phyloP scores from a whole-genome alignment of 2,329 filamentous ascomycete species.

The Fusarium miscanthi region DNA sequence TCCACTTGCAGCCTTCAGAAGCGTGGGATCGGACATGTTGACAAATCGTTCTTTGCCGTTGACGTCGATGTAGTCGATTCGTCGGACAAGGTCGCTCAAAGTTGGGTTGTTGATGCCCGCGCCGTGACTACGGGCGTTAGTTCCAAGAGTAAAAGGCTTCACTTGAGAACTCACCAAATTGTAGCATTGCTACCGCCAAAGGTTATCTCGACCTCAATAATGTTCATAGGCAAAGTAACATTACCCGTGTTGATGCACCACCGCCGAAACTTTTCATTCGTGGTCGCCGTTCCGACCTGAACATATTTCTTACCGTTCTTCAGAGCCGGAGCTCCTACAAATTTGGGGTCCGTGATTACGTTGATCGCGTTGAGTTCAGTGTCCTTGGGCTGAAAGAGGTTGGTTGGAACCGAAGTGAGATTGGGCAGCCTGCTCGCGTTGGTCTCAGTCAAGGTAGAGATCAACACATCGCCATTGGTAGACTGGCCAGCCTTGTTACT shows the following conservation, averaged over 20 bases:
- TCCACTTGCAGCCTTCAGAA: neutral
- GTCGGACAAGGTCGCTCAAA: neutral
- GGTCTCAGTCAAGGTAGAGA: neutral
- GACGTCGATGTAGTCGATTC: neutral
- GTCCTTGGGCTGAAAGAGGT: neutral
- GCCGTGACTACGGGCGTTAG: neutral
- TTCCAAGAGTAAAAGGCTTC: accelerated
- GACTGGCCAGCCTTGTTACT: neutral
- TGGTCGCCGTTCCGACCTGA: neutral
- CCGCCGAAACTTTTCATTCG: neutral
- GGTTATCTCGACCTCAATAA: neutral
- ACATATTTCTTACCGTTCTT: neutral
- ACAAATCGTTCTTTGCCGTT: neutral
- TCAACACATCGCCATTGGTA: neutral
- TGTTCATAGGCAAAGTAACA: neutral
- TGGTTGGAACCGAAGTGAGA: neutral
- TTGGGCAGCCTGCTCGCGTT: neutral
- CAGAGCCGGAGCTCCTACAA: neutral
- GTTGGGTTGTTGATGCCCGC: neutral
- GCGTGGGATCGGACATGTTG: neutral
- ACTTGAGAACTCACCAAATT: neutral
- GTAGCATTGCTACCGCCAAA: neutral
- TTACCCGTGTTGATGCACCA: neutral
- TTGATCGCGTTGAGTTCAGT: neutral
- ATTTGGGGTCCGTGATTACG: accelerated